Evolutionary conservation across 2,329 filamentous ascomycete species (phyloP).

Genomic region (Beauveria scarabaeidicola): DNA sequence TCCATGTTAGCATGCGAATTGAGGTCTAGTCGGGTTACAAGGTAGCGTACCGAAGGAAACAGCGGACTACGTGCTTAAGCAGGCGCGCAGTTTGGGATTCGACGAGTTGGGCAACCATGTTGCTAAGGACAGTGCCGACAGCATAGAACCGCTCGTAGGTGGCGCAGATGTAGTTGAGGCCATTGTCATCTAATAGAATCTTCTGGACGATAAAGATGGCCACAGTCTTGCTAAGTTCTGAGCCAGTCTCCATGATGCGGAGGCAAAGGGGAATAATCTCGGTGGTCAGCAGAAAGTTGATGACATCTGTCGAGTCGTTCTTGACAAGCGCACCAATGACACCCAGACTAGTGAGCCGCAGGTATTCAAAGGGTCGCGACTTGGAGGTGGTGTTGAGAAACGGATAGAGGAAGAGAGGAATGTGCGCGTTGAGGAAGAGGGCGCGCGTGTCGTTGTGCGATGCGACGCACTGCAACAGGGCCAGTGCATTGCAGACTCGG

Average conservation of each 20-base stretch:
- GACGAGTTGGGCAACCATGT: conserved; percentile 96
- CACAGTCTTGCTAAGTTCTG: conserved; percentile 95
- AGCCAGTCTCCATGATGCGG: conserved; percentile 98
- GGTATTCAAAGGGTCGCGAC: conserved; percentile 92
- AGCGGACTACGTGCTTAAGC: conserved; percentile 94
- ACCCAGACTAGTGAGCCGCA: conserved; percentile 88
- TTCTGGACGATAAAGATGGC: conserved; percentile 99
- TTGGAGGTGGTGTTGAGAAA: conserved; percentile 99
- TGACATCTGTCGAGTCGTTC: conserved; percentile 96
- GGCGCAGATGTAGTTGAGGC: conserved; percentile 95
- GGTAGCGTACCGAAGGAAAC: conserved; percentile 73
- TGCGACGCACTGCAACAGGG: conserved; percentile 90
- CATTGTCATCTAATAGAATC: conserved; percentile 93
- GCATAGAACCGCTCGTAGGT: conserved; percentile 98
- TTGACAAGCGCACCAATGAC: conserved; percentile 97
- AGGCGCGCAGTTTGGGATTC: conserved; percentile 94
- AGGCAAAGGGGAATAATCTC: conserved; percentile 97
- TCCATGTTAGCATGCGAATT: conserved; percentile 13
- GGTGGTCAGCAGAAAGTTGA: conserved; percentile 96
- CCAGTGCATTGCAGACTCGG: conserved; percentile 92
- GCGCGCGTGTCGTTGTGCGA: conserved; percentile 94
- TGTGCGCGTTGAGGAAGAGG: conserved; percentile 90
- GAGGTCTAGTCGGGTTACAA: background rate
- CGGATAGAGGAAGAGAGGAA: conserved; percentile 93
- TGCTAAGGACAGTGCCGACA: conserved; percentile 92